Evolutionary conservation across 345 rosid species (phyloP).

Genomic region (Salix suchowensis): DNA sequence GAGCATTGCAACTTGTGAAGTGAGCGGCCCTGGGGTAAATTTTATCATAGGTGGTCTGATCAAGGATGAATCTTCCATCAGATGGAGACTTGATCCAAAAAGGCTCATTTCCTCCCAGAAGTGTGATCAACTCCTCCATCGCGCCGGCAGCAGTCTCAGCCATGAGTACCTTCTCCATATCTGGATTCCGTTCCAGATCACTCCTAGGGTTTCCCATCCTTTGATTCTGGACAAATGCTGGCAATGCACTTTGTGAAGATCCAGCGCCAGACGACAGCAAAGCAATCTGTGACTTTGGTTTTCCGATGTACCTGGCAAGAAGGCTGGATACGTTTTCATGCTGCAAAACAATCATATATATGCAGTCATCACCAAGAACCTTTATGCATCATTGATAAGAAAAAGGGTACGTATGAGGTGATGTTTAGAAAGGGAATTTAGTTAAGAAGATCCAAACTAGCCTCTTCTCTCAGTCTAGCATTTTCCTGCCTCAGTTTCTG

Average conservation of each 20-base stretch:
- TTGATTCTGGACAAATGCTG: conserved; percentile 6
- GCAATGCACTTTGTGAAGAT: neutral
- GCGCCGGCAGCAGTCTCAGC: conserved; percentile 44
- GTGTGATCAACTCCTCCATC: conserved; percentile 47
- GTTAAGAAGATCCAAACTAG: conserved; percentile 7
- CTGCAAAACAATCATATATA: conserved; percentile 27
- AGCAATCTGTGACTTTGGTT: conserved; percentile 22
- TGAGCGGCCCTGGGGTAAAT: conserved; percentile 24
- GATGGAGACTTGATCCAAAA: conserved; percentile 46
- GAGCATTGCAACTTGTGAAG: conserved; percentile 32
- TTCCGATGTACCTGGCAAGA: conserved; percentile 35
- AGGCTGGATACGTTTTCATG: conserved; percentile 30
- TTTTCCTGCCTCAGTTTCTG: conserved; percentile 47
- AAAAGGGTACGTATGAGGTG: neutral
- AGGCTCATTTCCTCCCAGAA: conserved; percentile 38
- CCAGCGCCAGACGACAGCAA: conserved; percentile 2
- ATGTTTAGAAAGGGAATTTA: neutral
- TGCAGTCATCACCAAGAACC: neutral
- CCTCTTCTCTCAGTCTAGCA: conserved; percentile 45
- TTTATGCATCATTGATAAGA: neutral
- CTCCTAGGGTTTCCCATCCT: neutral
- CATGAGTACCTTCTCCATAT: conserved; percentile 34
- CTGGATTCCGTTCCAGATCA: conserved; percentile 14
- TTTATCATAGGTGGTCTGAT: conserved; percentile 37
- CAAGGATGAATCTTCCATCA: conserved; percentile 35